These are phyloP conservation scores for Dichomitus squalens DNA, from an alignment of 1,284 basidiomycete genomes.

Conservation along the genomic window DNA sequence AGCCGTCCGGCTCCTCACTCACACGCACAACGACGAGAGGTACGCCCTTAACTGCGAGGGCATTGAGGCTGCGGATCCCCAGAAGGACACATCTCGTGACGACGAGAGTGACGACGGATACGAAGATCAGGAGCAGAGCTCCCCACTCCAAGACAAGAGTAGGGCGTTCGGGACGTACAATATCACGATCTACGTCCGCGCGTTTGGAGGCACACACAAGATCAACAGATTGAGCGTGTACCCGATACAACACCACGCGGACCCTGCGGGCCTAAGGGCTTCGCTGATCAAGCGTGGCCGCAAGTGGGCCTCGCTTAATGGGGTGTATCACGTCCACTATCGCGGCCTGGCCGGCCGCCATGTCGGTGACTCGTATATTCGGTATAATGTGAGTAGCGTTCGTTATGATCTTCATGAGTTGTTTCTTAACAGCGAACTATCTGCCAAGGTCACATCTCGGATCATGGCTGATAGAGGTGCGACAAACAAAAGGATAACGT, in stretches of 20 bases:
- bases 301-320: constrained; percentile 52
- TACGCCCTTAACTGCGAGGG: constrained; percentile 48
- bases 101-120: constrained; percentile 5
- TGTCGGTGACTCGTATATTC: constrained; percentile 36
- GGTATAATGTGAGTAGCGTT: constrained; percentile 44
- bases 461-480: constrained; percentile 58
- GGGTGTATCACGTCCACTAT: constrained; percentile 58
- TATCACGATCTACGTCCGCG: constrained; percentile 39
- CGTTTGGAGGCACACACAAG: constrained; percentile 48
- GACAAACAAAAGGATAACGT: not conserved
- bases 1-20: constrained; percentile 42
- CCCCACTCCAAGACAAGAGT: not conserved
- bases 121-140: constrained; percentile 1
- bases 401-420: not conserved
- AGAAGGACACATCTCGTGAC: not conserved
- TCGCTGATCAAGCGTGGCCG: constrained; percentile 46
- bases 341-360: constrained; percentile 41
- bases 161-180: constrained; percentile 37
- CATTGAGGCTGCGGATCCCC: constrained; percentile 49
- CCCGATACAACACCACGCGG: constrained; percentile 50
- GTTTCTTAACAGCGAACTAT: not conserved
- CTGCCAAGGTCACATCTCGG: constrained; percentile 32
- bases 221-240: constrained; percentile 51
- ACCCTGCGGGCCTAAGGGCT: constrained; percentile 39
- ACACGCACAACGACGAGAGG: constrained; percentile 32